A percentile compares a stretch with the other conserved stretches of the same genome.
Evolutionary conservation across 2,329 filamentous ascomycete species (phyloP).

Genomic region (Colletotrichum coccodes): DNA sequence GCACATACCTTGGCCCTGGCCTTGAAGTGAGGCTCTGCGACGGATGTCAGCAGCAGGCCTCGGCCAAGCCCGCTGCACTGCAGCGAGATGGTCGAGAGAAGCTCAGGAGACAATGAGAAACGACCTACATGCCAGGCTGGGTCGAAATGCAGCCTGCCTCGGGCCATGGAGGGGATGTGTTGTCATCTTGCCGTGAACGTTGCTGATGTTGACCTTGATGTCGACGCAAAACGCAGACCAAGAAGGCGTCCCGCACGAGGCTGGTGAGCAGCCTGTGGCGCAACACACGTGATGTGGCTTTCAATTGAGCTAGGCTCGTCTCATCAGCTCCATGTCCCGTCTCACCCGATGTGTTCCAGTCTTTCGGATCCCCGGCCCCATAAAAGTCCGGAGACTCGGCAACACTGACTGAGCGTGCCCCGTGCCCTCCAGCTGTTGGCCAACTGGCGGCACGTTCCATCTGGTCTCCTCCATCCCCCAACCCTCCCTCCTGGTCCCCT

Average conservation of each 20-base stretch:
- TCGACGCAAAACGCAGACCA: conserved; percentile 32
- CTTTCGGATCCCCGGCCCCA: conserved; percentile 1
- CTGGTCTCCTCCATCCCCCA: neutral
- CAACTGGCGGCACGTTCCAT: neutral
- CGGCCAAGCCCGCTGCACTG: conserved; percentile 10
- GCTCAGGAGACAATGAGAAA: neutral
- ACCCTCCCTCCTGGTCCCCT: neutral
- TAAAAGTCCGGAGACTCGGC: neutral
- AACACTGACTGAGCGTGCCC: neutral
- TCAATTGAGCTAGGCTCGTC: no score
- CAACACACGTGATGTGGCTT: conserved; percentile 19
- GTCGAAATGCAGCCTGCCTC: conserved; percentile 3
- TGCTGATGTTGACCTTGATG: conserved; percentile 30
- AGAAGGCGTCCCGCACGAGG: conserved; percentile 34
- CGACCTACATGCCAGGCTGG: neutral
- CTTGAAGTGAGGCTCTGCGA: conserved; percentile 28
- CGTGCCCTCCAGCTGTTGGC: neutral
- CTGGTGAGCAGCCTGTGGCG: conserved; percentile 18
- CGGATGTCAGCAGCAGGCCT: conserved; percentile 28
- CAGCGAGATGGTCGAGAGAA: neutral
- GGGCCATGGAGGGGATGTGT: conserved; percentile 8
- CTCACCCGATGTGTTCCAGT: neutral
- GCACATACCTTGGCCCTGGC: conserved; percentile 31
- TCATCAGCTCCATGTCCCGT: neutral
- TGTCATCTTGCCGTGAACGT: conserved; percentile 25